Percentiles rank a stretch among this genome's conserved stretches.
Evolutionary conservation across 345 rosid genomes (phyloP).

Genomic region (Cochlearia excelsa): DNA sequence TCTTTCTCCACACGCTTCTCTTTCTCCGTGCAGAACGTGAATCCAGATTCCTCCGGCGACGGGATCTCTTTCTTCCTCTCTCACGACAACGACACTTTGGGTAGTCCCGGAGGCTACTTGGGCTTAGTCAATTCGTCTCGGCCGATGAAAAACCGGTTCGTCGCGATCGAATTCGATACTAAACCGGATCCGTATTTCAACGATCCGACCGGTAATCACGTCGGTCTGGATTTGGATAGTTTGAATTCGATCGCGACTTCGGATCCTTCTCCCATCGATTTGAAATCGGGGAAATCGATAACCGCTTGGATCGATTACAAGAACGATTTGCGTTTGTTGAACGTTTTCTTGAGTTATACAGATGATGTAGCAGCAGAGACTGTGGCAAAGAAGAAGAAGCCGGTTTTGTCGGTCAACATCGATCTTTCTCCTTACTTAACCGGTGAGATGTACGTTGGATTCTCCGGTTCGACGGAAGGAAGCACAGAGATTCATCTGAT

Average conservation of each 20-base stretch:
- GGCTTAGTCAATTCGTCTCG: conserved; percentile 82
- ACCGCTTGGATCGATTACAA: conserved; percentile 89
- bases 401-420: conserved; percentile 50
- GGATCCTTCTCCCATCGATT: conserved; percentile 54
- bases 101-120: conserved; percentile 73
- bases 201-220: conserved; percentile 70
- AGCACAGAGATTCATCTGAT: conserved; percentile 86
- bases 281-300: conserved; percentile 70
- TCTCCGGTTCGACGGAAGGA: conserved; percentile 93
- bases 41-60: conserved; percentile 70
- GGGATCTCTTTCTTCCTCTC: conserved; percentile 89
- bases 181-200: conserved; percentile 54
- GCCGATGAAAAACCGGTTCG: conserved; percentile 66
- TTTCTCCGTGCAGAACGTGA: conserved; percentile 59
- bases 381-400: conserved; percentile 40
- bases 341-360: conserved; percentile 65
- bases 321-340: conserved; percentile 54
- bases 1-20: conserved; percentile 79
- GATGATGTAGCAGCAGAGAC: neutral
- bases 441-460: conserved; percentile 66
- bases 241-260: conserved; percentile 68
- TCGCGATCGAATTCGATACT: conserved; percentile 87
- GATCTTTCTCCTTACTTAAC: conserved; percentile 65
- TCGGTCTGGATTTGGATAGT: conserved; percentile 72
- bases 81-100: conserved; percentile 60